Evolutionary conservation across 352 stramenopile genomes (phyloP).

Genomic region (Phytophthora colocasiae): DNA sequence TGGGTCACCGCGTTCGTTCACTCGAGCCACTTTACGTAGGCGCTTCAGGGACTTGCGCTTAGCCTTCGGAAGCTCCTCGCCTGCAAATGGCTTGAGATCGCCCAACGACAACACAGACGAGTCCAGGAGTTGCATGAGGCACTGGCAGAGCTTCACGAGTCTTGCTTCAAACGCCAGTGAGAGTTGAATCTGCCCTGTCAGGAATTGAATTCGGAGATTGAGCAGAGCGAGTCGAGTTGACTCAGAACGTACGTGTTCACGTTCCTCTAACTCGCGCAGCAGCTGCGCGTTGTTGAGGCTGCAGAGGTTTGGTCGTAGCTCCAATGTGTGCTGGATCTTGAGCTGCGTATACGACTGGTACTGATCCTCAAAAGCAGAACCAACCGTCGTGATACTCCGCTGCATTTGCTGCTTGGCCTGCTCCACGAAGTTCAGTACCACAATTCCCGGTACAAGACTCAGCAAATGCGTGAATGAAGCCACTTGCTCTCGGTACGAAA

Average conservation of each 20-base stretch:
- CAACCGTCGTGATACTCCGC: slow-evolving; percentile 15
- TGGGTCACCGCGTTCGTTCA: slow-evolving; percentile 61
- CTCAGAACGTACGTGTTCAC: slow-evolving; percentile 54
- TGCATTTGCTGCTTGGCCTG: slow-evolving; percentile 34
- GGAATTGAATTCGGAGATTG: slow-evolving; percentile 37
- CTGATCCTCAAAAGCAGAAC: slow-evolving; percentile 38
- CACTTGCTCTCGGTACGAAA: slow-evolving; percentile 66
- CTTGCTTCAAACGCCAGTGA: slow-evolving; percentile 59
- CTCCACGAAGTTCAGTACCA: slow-evolving; percentile 47
- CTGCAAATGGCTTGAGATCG: slow-evolving; percentile 58
- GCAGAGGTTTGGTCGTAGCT: slow-evolving; percentile 77
- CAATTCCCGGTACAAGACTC: slow-evolving; percentile 51
- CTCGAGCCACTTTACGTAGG: slow-evolving; percentile 64
- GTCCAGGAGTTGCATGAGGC: slow-evolving; percentile 61
- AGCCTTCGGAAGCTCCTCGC: slow-evolving; percentile 50
- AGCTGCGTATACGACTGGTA: slow-evolving; percentile 50
- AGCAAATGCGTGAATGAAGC: slow-evolving; percentile 66
- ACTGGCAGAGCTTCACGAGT: slow-evolving; percentile 52
- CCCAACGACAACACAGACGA: slow-evolving; percentile 66
- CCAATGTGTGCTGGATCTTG: slow-evolving; percentile 56
- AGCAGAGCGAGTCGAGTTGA: slow-evolving; percentile 41
- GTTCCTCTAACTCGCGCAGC: slow-evolving; percentile 60
- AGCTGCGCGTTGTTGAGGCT: slow-evolving; percentile 69
- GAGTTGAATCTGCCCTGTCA: slow-evolving; percentile 37
- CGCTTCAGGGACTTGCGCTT: slow-evolving; percentile 82